Evolutionary conservation across 306 rosid genomes (phyloP), one percentile per base, ranked within the genome.

Genomic region (Trifolium subterraneum): DNA sequence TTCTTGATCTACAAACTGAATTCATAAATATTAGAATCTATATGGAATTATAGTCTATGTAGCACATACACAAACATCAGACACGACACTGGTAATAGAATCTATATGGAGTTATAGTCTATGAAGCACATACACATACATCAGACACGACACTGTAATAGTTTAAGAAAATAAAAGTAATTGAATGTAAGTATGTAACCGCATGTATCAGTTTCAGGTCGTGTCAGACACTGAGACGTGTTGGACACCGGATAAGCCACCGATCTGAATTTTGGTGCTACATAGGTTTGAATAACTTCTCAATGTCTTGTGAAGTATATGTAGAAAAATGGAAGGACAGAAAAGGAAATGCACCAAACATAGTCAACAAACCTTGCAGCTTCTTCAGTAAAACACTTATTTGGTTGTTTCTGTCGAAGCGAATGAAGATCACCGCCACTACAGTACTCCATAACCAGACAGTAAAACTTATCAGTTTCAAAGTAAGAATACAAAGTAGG

Each of bases 401-500:
- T 83, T n/a, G 98, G 94, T 41, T 92, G 96, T 85, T 92, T 92
- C 79, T 92, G 98, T 10, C 98, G 56, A 71, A 92, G 96, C 41
- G 98, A 84, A 79, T 92, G 98, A 76, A 90, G 92, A 82, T 92
- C 92, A 45, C 98, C 98, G 23, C 98, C 96, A 71, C 90, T 90
- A 70, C 98, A 92, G 76, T 86, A 92, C 85, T 92, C 98, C 96
- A 92, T 92, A 68, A 92, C 85, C 84, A 92, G 74, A 72, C 98
- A 92, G 72, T 84, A 84, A 82, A 87, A 87, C 81, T 92, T 92
- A 1, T 92, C 98, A 69, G 90, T 92, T 71, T 92, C 96, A 42
- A 92, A 90, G 82, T 87, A 81, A 54, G 96, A 84, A 69, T 92
- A 92, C n/a, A 92, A 83, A 18, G 98, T 92, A 3, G 96, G 98